phyloP scores from a whole-genome alignment of 2,329 filamentous ascomycete genomes.

The Neonectria neomacrospora region DNA sequence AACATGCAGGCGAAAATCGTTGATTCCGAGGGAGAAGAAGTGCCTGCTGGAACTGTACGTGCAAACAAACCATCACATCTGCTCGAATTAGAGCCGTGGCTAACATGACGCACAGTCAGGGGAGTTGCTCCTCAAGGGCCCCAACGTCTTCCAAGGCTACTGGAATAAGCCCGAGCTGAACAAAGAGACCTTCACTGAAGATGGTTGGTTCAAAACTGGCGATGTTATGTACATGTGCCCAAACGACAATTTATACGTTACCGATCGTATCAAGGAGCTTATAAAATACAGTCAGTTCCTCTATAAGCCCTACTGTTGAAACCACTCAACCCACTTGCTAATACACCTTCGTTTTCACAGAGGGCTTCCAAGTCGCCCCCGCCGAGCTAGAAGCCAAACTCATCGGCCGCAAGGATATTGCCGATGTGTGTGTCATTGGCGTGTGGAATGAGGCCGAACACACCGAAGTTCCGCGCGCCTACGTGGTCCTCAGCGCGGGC shows the following conservation, averaged over 20 bases:
- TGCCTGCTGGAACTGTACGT: conserved; percentile 62
- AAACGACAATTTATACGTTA: conserved; percentile 87
- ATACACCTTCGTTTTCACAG: conserved; percentile 45
- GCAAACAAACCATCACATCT: not conserved
- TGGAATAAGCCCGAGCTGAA: conserved; percentile 79
- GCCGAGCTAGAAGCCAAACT: conserved; percentile 70
- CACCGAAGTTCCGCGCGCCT: conserved; percentile 73
- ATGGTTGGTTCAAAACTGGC: conserved; percentile 91
- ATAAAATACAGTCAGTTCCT: conserved; percentile 61
- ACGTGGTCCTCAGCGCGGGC: conserved; percentile 52
- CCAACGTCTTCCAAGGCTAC: conserved; percentile 84
- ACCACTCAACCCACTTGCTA: not conserved
- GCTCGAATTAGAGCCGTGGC: not conserved
- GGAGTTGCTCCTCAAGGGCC: conserved; percentile 82
- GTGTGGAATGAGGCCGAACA: conserved; percentile 67
- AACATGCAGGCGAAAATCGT: conserved; percentile 88
- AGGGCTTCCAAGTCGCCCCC: conserved; percentile 77
- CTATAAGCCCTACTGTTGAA: conserved; percentile 2
- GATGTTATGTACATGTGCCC: conserved; percentile 84
- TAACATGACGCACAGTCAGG: conserved; percentile 54
- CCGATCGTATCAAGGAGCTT: conserved; percentile 82
- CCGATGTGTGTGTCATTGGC: conserved; percentile 74
- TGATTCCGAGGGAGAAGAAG: conserved; percentile 65
- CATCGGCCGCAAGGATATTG: conserved; percentile 56
- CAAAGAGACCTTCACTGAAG: conserved; percentile 74